phyloP scores from a whole-genome alignment of 2,329 filamentous ascomycete species.

The Paraphoma sp. region DNA sequence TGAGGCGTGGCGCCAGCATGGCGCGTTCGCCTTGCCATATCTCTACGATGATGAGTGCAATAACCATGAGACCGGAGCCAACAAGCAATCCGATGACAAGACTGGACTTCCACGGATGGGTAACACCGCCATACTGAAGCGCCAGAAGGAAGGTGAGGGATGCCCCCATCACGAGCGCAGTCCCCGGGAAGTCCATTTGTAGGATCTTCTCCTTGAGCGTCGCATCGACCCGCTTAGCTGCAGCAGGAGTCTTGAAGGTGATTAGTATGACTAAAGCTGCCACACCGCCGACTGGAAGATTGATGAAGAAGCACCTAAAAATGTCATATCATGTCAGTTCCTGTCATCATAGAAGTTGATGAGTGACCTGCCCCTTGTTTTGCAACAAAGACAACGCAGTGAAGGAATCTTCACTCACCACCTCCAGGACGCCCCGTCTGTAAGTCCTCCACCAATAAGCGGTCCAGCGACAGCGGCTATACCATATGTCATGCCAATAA shows the following conservation, averaged over 20 bases:
- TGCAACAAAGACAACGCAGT: constrained; percentile 9
- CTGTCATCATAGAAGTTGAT: constrained; percentile 5
- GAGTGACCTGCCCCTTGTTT: not conserved
- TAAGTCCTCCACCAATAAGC: constrained; percentile 51
- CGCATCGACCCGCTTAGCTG: constrained; percentile 24
- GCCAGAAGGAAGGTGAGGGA: constrained; percentile 52
- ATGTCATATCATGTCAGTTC: constrained; percentile 10
- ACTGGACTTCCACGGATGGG: constrained; percentile 32
- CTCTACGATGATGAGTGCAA: constrained; percentile 47
- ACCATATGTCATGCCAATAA: constrained; percentile 47
- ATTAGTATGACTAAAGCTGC: constrained; percentile 48
- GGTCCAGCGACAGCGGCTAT: constrained; percentile 50
- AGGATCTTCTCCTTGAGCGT: constrained; percentile 46
- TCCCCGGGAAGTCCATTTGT: constrained; percentile 55
- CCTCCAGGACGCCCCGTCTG: constrained; percentile 46
- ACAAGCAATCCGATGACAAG: constrained; percentile 55
- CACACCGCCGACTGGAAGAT: constrained; percentile 54
- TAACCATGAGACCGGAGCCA: constrained; percentile 47
- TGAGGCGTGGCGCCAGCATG: constrained; percentile 47
- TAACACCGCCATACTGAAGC: constrained; percentile 52
- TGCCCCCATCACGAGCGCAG: constrained; percentile 47
- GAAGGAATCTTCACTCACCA: constrained; percentile 40
- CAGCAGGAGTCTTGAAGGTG: constrained; percentile 46
- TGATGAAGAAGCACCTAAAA: constrained; percentile 50
- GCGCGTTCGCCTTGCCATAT: constrained; percentile 50